A percentile compares a stretch with the other conserved stretches of the same genome.
Conservation (phyloP, 331 rosid genomes). For the Dryas integrifolia region DNA sequence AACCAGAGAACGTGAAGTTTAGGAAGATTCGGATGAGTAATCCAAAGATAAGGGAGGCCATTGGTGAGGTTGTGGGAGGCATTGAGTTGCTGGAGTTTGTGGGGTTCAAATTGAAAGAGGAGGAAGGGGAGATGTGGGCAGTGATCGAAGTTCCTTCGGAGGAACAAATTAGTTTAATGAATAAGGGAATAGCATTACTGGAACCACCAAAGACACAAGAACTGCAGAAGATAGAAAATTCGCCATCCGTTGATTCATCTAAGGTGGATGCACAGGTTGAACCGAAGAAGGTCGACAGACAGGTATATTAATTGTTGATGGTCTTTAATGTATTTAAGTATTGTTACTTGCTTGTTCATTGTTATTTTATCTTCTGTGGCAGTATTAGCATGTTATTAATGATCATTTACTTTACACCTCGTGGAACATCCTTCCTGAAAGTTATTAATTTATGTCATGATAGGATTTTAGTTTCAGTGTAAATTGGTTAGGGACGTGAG, state of each 20-base stretch:
- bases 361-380: not conserved
- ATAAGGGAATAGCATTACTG: conserved; percentile 45
- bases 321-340: not conserved
- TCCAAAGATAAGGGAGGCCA: conserved; percentile 75
- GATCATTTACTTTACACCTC: not conserved
- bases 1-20: conserved; percentile 79
- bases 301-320: conserved; percentile 42
- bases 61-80: conserved; percentile 71
- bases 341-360: not conserved
- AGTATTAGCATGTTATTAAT: not conserved
- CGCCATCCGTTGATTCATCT: conserved; percentile 24
- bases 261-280: conserved; percentile 29
- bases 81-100: conserved; percentile 67
- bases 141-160: conserved; percentile 61
- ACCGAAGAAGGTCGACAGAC: conserved; percentile 55
- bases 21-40: conserved; percentile 78
- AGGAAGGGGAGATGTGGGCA: conserved; percentile 85
- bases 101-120: conserved; percentile 68
- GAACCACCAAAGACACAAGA: conserved; percentile 46
- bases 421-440: not conserved
- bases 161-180: conserved; percentile 43
- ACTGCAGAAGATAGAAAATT: conserved; percentile 32
- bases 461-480: not conserved
- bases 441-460: not conserved
- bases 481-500: not conserved